Percentiles rank a stretch among this genome's conserved stretches.
Evolutionary conservation across 2,329 filamentous ascomycete species (phyloP).

Genomic region (Nothophoma quercina): DNA sequence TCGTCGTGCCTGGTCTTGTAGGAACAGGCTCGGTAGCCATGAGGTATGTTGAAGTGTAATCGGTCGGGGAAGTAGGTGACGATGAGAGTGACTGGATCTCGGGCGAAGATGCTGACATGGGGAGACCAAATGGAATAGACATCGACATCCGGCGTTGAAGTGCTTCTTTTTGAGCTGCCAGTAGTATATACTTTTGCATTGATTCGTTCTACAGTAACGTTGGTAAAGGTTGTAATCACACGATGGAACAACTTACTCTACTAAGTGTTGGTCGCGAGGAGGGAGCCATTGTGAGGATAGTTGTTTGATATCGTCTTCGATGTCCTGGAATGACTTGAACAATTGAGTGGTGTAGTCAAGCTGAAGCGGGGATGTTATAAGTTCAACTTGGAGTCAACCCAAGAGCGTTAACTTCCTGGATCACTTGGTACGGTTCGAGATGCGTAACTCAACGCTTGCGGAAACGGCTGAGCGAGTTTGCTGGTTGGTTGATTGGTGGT

Average conservation of each 20-base stretch:
- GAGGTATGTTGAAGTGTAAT: constrained; percentile 33
- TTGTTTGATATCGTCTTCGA: background rate
- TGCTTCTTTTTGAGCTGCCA: constrained; percentile 52
- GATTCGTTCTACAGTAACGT: constrained; percentile 35
- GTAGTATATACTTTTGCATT: constrained; percentile 51
- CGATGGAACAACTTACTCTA: constrained; percentile 26
- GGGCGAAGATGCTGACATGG: constrained; percentile 47
- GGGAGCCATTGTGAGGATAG: constrained; percentile 24
- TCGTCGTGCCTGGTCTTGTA: constrained; percentile 21
- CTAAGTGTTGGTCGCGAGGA: constrained; percentile 31
- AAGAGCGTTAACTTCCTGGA: constrained; percentile 23
- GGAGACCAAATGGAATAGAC: constrained; percentile 41
- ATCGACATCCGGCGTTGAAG: constrained; percentile 51
- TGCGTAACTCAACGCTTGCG: constrained; percentile 21
- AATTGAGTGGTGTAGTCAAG: constrained; percentile 1
- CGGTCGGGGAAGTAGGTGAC: constrained; percentile 38
- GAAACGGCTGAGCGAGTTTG: constrained; percentile 19
- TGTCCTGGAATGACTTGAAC: background rate
- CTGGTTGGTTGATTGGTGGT: constrained; percentile 21
- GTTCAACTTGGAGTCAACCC: constrained; percentile 8
- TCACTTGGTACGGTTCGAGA: constrained; percentile 18
- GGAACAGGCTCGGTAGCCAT: constrained; percentile 36
- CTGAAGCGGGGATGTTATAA: constrained; percentile 26
- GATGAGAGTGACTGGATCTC: constrained; percentile 46
- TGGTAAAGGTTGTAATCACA: constrained; percentile 6